phyloP scores from a whole-genome alignment of 75 land plant genomes.

The Cunninghamia lanceolata region DNA sequence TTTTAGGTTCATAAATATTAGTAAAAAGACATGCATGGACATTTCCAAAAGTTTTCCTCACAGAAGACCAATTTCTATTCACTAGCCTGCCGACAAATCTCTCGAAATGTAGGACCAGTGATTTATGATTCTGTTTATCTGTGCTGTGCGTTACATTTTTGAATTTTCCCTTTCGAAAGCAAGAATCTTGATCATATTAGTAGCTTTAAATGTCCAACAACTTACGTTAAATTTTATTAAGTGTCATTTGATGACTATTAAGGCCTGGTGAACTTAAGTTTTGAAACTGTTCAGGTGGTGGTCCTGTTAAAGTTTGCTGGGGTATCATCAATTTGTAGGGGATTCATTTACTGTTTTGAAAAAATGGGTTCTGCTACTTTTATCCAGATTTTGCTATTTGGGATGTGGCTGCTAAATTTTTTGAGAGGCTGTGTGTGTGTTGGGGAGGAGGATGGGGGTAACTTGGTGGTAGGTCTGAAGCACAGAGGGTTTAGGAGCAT shows the following conservation, averaged over 20 bases:
- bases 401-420: background rate
- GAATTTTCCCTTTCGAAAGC: background rate
- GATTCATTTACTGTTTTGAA: background rate
- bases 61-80: background rate
- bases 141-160: background rate
- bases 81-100: background rate
- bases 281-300: background rate
- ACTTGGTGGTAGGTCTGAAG: conserved; percentile 10
- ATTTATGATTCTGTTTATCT: background rate
- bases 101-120: background rate
- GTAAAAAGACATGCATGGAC: background rate
- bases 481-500: conserved; percentile 10
- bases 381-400: background rate
- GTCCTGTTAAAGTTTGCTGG: background rate
- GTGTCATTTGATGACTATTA: background rate
- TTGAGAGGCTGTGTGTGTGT: background rate
- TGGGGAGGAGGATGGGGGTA: background rate
- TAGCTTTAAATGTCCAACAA: background rate
- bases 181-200: background rate
- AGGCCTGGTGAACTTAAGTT: background rate
- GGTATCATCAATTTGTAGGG: background rate
- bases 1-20: background rate
- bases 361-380: conserved; percentile 2
- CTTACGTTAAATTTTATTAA: background rate
- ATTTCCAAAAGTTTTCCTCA: background rate